Conservation (phyloP, 2,329 filamentous ascomycete species). For the Sphaerulina vaccinii region DNA sequence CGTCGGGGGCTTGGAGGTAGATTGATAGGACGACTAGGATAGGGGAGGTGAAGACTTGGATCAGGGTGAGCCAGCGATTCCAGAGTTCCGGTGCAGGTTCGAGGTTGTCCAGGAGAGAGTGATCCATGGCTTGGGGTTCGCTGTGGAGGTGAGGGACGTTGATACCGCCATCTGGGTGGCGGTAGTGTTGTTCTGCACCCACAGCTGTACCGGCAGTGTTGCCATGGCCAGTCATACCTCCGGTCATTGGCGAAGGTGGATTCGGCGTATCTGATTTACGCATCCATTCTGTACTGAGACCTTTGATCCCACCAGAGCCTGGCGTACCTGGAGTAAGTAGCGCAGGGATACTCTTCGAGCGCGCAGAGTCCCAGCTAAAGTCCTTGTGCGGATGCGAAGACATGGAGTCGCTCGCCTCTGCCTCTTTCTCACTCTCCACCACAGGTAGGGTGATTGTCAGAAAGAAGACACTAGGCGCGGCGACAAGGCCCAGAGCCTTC, state of each 20-base stretch:
- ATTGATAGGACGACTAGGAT: slow-evolving; percentile 76
- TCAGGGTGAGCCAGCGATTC: slow-evolving; percentile 85
- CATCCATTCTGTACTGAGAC: slow-evolving; percentile 16
- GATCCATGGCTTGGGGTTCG: slow-evolving; percentile 16
- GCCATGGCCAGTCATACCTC: slow-evolving; percentile 33
- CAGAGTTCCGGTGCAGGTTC: slow-evolving; percentile 51
- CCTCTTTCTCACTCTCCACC: slow-evolving; percentile 65
- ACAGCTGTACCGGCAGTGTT: slow-evolving; percentile 37
- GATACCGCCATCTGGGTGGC: slow-evolving; percentile 28
- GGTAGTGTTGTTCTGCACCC: slow-evolving; percentile 29
- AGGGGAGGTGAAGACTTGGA: slow-evolving; percentile 85
- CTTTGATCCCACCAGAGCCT: slow-evolving; percentile 17
- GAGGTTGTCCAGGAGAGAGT: slow-evolving; percentile 12
- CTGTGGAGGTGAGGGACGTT: slow-evolving; percentile 5
- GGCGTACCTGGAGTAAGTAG: slow-evolving; percentile 14
- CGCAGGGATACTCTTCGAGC: slow-evolving; percentile 20
- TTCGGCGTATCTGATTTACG: slow-evolving; percentile 21
- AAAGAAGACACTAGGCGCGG: slow-evolving; percentile 86
- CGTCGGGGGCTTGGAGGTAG: slow-evolving; percentile 45
- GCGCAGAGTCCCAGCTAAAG: slow-evolving; percentile 19
- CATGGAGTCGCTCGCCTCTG: slow-evolving; percentile 3
- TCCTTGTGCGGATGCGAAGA: slow-evolving; percentile 15
- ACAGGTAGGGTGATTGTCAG: slow-evolving; percentile 89
- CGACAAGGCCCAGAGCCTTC: slow-evolving; percentile 74
- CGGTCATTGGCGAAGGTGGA: slow-evolving; percentile 18